phyloP scores from a whole-genome alignment of 495 filamentous ascomycete species.

The Lepidopterella palustris region DNA sequence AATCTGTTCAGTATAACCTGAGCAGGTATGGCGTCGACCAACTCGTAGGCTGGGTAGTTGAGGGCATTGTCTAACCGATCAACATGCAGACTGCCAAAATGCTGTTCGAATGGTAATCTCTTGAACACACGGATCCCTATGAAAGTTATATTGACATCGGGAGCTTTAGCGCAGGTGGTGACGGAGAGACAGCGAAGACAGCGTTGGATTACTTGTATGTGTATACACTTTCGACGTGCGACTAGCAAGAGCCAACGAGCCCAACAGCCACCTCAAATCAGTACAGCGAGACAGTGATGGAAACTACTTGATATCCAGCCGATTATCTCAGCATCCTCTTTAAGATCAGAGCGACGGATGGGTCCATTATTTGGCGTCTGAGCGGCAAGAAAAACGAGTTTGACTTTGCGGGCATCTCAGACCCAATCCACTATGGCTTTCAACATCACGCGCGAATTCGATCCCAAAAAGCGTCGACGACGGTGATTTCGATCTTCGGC shows the following conservation, averaged over 20 bases:
- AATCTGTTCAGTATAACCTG: slow-evolving; percentile 18
- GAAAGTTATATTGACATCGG: not conserved
- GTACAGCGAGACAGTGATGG: slow-evolving; percentile 21
- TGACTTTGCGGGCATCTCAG: slow-evolving; percentile 2
- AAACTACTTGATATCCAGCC: slow-evolving; percentile 23
- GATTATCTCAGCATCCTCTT: slow-evolving; percentile 15
- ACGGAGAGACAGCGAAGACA: slow-evolving; percentile 2
- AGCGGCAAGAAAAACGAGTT: not conserved
- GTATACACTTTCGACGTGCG: not conserved
- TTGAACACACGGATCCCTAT: slow-evolving; percentile 28
- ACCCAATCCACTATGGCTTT: slow-evolving; percentile 5
- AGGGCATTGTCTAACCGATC: slow-evolving; percentile 44
- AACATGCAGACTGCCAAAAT: slow-evolving; percentile 40
- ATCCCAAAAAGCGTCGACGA: slow-evolving; percentile 1
- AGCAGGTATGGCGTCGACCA: slow-evolving; percentile 12
- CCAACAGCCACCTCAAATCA: slow-evolving; percentile 21
- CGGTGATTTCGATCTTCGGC: slow-evolving; percentile 10
- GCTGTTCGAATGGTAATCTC: slow-evolving; percentile 41
- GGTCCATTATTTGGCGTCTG: slow-evolving; percentile 23
- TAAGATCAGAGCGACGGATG: slow-evolving; percentile 2
- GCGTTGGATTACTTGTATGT: slow-evolving; percentile 9
- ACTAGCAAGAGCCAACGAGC: not conserved
- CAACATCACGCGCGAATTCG: slow-evolving; percentile 13
- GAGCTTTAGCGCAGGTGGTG: slow-evolving; percentile 5
- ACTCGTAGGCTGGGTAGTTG: slow-evolving; percentile 39